Percentiles rank a stretch among this genome's conserved stretches.
Evolutionary conservation across 78 protist genomes (phyloP).

Genomic region (Dictyostelium capitatum): DNA sequence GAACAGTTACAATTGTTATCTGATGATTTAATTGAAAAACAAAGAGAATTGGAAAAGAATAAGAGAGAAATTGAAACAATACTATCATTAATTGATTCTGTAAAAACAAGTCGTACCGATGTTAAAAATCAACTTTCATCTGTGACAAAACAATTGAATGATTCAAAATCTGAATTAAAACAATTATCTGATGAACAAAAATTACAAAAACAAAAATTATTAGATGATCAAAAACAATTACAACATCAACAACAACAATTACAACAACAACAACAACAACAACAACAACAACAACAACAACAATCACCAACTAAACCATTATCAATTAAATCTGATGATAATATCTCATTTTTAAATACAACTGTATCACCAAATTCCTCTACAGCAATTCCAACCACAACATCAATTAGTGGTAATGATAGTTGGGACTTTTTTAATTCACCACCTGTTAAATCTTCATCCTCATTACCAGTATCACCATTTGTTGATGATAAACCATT

Average conservation of each 20-base stretch:
- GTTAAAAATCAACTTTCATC: neutral
- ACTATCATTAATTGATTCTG: constrained; percentile 4
- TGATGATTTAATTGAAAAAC: constrained; percentile 31
- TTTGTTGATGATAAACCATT: constrained; percentile 10
- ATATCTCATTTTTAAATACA: neutral
- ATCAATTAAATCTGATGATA: constrained; percentile 31
- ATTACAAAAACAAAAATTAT: constrained; percentile 37
- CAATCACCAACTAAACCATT: neutral
- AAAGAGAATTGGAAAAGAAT: constrained; percentile 30
- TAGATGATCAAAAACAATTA: constrained; percentile 39
- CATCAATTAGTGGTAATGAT: constrained; percentile 28
- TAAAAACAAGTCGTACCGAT: constrained; percentile 27
- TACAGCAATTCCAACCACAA: constrained; percentile 1
- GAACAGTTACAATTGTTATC: neutral
- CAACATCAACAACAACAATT: neutral
- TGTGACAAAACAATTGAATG: neutral
- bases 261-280: constrained; percentile 9
- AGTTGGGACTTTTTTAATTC: constrained; percentile 21
- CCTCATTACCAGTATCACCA: constrained; percentile 47
- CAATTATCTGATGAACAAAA: constrained; percentile 36
- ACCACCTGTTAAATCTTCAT: constrained; percentile 9
- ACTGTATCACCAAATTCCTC: neutral
- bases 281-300: neutral
- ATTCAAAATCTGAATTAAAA: constrained; percentile 27
- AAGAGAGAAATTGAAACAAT: neutral